Conservation (phyloP, 345 rosid genomes). For the Clausena lansium region DNA sequence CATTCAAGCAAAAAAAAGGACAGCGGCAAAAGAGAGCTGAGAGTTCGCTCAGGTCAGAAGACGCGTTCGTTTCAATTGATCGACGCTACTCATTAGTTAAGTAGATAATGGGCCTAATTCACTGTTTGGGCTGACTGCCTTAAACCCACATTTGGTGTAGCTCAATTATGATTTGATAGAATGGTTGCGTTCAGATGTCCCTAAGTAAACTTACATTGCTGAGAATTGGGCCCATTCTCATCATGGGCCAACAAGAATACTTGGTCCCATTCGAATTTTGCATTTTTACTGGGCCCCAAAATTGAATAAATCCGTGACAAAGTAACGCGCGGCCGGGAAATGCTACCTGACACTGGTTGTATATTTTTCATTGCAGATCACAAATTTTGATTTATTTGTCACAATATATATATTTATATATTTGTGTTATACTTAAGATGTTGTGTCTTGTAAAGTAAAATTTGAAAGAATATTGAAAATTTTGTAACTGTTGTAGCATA, state of each 20-base stretch:
- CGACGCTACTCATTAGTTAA: background rate
- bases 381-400: no score
- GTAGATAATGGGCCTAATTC: background rate
- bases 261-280: background rate
- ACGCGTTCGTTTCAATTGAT: background rate
- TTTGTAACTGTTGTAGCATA: no score
- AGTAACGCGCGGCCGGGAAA: fast-evolving
- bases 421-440: no score
- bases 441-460: no score
- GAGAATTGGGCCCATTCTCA: background rate
- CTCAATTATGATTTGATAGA: background rate
- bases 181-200: background rate
- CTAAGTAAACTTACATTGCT: background rate
- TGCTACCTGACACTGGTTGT: no score
- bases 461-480: no score
- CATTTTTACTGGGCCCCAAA: background rate
- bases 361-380: no score
- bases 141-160: background rate
- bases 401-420: no score
- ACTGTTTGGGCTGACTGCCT: background rate
- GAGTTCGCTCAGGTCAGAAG: constrained; percentile 27
- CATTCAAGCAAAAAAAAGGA: background rate
- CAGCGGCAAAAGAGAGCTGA: background rate
- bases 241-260: background rate
- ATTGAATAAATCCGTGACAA: no score